phyloP scores from a whole-genome alignment of 495 filamentous ascomycete species.

The Parmelia sp. region DNA sequence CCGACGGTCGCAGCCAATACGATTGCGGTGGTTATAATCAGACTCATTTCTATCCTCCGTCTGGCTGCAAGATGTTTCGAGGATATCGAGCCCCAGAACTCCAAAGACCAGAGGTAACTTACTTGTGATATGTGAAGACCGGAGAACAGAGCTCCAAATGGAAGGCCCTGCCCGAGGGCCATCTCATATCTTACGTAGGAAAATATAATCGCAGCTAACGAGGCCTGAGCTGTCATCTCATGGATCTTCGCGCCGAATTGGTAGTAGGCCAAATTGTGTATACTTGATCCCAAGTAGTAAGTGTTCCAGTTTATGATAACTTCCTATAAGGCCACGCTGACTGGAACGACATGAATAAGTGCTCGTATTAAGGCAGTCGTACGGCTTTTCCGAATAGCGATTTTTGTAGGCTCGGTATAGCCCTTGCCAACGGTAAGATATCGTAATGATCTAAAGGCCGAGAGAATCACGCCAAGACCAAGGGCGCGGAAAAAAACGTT shows the following conservation, averaged over 20 bases:
- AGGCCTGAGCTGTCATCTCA: conserved; percentile 27
- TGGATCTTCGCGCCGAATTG: conserved; percentile 28
- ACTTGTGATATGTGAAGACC: conserved; percentile 24
- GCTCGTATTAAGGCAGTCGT: conserved; percentile 11
- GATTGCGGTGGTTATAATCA: conserved; percentile 5
- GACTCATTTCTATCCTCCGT: background rate
- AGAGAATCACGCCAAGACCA: conserved; percentile 5
- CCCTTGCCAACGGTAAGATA: conserved; percentile 8
- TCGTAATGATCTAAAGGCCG: conserved; percentile 7
- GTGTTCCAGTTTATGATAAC: conserved; percentile 21
- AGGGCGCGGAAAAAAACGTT: conserved; percentile 8
- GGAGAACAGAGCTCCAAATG: conserved; percentile 26
- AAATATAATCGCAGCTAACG: conserved; percentile 26
- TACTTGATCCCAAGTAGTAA: conserved; percentile 17
- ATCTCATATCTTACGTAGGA: conserved; percentile 8
- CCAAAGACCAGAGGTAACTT: conserved; percentile 29
- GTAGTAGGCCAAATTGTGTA: conserved; percentile 20
- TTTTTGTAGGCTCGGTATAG: conserved; percentile 13
- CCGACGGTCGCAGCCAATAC: conserved; percentile 21
- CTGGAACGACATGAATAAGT: conserved; percentile 17
- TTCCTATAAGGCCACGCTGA: conserved; percentile 19
- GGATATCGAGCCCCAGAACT: conserved; percentile 23
- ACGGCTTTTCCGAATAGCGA: conserved; percentile 15
- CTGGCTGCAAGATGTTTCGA: background rate
- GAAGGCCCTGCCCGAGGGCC: conserved; percentile 10